Evolutionary conservation across 305 asterid genomes (phyloP), one percentile per base, ranked within the genome.

Genomic region (Fraxinus latifolia): DNA sequence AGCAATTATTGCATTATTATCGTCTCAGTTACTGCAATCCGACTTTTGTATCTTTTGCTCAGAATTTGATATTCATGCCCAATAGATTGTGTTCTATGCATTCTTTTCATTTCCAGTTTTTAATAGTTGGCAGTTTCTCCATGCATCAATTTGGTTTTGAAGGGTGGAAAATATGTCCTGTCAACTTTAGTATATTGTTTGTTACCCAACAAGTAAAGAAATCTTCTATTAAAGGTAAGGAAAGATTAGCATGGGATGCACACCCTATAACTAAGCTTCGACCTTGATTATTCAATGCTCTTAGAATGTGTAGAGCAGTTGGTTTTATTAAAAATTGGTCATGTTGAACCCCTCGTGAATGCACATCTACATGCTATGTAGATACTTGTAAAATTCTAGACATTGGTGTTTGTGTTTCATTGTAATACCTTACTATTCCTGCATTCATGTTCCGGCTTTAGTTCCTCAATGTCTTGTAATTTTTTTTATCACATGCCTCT

Each of bases 1-100:
- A 83, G 84, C 92, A 75, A 37, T 85, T 80, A 81, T 81, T 78
- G 88, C 86, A 81, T 67, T 33, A 67, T 67, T 67, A 75, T 84
- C 34, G 79, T 86, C 78, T 82, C 84, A 76, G 82, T 80, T 81
- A 68, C 80, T 87, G 68, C 82, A 74, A 76, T 77, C 80, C 67
- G 77, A 89, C 85, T 72, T 70, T 80, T 84, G 86, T 84, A 83
- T 85, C 77, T 39, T 82, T 77, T 83, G 81, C 82, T 83, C 81
- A 82, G 71, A 74, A 86, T 79, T 74, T 79, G 67, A 70, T 76
- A 81, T 84, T 68, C 11, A 29, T 44, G 81, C 82, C 73, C 39
- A 37, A 19, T 80, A 77, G 62, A 83, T 12, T n/a, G 0, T 11
- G 19, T 42, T 12, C 33, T 23, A 1, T 42, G 67, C 62, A 75